These are phyloP conservation scores for Phytopythium chamaehyphon DNA, from an alignment of 352 stramenopile genomes.

Conservation along the genomic window DNA sequence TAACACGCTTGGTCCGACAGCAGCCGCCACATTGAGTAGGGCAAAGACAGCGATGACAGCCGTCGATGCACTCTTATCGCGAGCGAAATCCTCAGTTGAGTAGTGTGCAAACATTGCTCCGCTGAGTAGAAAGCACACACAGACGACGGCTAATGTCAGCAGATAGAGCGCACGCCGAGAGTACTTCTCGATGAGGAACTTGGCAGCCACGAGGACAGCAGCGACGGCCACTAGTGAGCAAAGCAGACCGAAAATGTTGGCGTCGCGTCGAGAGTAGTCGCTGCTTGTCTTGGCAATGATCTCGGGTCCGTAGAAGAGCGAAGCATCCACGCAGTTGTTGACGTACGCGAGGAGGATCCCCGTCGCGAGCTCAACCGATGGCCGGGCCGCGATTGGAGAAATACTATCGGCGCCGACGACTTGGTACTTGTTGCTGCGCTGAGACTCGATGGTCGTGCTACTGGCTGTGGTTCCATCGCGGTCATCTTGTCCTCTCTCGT, in stretches of 20 bases:
- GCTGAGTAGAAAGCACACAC: conserved; percentile 59
- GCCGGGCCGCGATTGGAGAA: conserved; percentile 9
- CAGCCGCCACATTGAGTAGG: conserved; percentile 70
- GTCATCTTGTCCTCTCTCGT: conserved; percentile 7
- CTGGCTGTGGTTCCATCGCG: background rate
- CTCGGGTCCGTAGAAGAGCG: conserved; percentile 84
- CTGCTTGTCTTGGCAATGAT: conserved; percentile 72
- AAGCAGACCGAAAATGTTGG: conserved; percentile 74
- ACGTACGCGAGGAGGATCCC: conserved; percentile 80
- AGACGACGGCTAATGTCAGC: conserved; percentile 64
- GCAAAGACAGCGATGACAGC: conserved; percentile 67
- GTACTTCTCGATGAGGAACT: conserved; percentile 66
- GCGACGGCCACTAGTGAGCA: conserved; percentile 63
- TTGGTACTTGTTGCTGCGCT: conserved; percentile 4
- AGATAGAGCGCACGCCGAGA: conserved; percentile 71
- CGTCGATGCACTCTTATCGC: conserved; percentile 30
- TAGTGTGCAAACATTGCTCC: conserved; percentile 64
- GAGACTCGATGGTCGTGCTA: conserved; percentile 1
- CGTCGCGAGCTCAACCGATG: conserved; percentile 63
- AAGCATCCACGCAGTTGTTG: conserved; percentile 86
- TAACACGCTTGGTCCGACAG: conserved; percentile 69
- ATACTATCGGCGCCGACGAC: background rate
- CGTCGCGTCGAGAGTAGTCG: conserved; percentile 53
- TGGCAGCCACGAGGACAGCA: conserved; percentile 62
- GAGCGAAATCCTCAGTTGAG: conserved; percentile 57